Evolutionary conservation across 768 basidiomycete species (phyloP), one percentile per base, ranked within the genome.

Genomic region (Cystobasidium ongulense): DNA sequence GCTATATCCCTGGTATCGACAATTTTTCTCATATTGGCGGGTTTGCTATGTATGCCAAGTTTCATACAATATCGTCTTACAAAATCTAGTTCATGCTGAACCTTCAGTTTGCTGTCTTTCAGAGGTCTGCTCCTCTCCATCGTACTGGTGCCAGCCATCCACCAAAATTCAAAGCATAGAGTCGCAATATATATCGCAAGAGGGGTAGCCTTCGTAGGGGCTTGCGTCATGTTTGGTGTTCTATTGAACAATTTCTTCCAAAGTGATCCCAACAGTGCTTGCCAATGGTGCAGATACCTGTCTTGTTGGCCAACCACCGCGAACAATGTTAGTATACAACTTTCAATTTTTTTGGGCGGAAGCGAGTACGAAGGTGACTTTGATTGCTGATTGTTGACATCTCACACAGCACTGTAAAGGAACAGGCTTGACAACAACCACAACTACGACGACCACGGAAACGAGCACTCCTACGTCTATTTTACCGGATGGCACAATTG

Each of bases 1-100:
- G 63, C 29, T 63, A 62, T 76, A 76, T 77, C 65, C 76, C 81
- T 86, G 90, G 88, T 74, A 87, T 96, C 17, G 95, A 97, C 79
- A 97, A 97, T 79, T 92, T 98, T 75, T 89, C 90, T 3, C 93
- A 96, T 81, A 84, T 95, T 8, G 94, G 94, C 59, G 91, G 91
- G 15, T 88, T 92, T 76, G 90, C 11, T 3, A 79, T 78, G 57
- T 59, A 15, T 15, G 57, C 29, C 27, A 31, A 63, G 77, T 78
- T 18, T 27, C 33, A 27, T 57, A 18, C 18, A 33, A 1, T 0
- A 3, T 33, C 17, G 10, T 21, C 17, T 33, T 36, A 23, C 27
- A 23, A 29, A 64, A 21, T 21, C 4, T 1, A 15, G 1, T 25
- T 38, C 27, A 35, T 29, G 31, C 23, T 35, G 8, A 35, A 18